Evolutionary conservation across 179 eudicot species (phyloP).

Genomic region (Spinacia oleracea): DNA sequence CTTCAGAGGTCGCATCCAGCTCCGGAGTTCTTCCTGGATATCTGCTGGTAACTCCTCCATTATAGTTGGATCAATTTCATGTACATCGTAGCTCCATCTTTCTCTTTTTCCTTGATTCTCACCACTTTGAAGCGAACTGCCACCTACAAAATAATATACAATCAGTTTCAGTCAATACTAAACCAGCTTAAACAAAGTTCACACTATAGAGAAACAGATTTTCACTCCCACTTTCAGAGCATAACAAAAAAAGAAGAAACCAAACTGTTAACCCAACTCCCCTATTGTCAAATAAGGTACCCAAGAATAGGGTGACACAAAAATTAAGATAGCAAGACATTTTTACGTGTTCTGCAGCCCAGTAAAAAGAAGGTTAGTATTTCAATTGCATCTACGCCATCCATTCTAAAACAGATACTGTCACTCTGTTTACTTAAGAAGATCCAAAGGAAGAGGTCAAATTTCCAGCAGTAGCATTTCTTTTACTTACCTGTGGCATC

Average conservation of each 20-base stretch:
- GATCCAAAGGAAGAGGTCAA: neutral
- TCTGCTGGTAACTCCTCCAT: slow-evolving; percentile 68
- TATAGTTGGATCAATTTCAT: slow-evolving; percentile 66
- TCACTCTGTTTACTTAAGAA: neutral
- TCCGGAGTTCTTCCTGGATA: slow-evolving; percentile 68
- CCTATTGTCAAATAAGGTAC: too few species aligned
- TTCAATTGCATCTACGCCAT: neutral
- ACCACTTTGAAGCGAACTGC: slow-evolving; percentile 14
- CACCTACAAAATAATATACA: slow-evolving; percentile 9
- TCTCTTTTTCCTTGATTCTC: slow-evolving; percentile 26
- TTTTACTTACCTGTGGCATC: neutral
- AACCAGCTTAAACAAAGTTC: neutral
- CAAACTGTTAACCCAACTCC: neutral
- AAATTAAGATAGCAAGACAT: neutral
- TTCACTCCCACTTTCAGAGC: neutral
- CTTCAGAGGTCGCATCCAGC: slow-evolving; percentile 64
- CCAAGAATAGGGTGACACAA: neutral
- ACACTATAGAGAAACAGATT: neutral
- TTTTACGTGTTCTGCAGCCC: neutral
- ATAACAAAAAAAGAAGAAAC: neutral
- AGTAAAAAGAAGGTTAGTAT: neutral
- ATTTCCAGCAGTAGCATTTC: neutral
- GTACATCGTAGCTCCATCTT: slow-evolving; percentile 53
- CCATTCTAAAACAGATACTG: neutral
- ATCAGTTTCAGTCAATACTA: neutral